Evolutionary conservation across 73 alveolate species (phyloP), one percentile per base, ranked within the genome.

Genomic region (Paramecium sexaurelia): DNA sequence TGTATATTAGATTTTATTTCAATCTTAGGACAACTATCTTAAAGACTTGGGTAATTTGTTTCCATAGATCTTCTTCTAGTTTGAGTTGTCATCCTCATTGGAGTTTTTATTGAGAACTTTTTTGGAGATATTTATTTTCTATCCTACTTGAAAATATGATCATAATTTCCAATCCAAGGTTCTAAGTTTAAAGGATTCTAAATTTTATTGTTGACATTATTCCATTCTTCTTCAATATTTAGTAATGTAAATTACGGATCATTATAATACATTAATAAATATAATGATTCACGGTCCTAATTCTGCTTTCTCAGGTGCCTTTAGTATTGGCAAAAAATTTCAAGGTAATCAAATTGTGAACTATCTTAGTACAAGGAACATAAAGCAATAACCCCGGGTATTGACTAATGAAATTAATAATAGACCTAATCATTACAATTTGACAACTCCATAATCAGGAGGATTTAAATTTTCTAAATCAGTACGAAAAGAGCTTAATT

Each of bases 211-310:
- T 26, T 29, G 6, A 61, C 67, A 51, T 51, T 61, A 8, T 45
- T 61, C 43, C 83, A 61, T 32, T 51, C 67, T 51, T 51, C 39
- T 11, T 61, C 83, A 13, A 61, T 29, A 61, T 61, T 61, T 29
- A 61, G 83, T 26, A 61, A 32, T 29, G 83, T 61, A 29, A 32
- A 29, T 61, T 61, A 61, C 5, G 83, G 83, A 61, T 61, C 83
- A 61, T 61, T 61, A 61, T 13, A 61, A 61, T 22, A 15, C 83
- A 61, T 61, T 61, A 29, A 61, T 61, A 26, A 29, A 61, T 61
- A 78, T 39, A 41, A 78, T 78, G 90, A 78, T 37, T 78, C 90
- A 78, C 39, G 90, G 90, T 17, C 90, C 90, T 19, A 78, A 78
- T 40, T 39, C 90, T 7, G 6, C 45, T 24, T 78, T 78, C 43